These are phyloP conservation scores for Daldinia grandis DNA, from an alignment of 495 filamentous ascomycete genomes.

Conservation along the genomic window DNA sequence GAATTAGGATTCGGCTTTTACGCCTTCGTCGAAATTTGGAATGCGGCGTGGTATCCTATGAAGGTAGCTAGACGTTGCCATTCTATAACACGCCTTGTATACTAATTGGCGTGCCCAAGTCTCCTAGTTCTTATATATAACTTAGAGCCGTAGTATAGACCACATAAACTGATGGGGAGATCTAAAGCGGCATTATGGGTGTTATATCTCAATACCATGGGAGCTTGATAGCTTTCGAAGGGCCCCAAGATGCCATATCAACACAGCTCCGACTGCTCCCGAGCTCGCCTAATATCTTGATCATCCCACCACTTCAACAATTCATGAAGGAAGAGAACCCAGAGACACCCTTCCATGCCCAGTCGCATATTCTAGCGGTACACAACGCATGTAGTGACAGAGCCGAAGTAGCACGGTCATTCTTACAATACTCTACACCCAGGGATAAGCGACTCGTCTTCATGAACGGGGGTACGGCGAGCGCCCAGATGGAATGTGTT, in stretches of 20 bases:
- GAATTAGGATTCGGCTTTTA: not conserved
- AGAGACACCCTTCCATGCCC: slow-evolving; percentile 45
- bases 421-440: slow-evolving; percentile 52
- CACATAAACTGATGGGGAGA: not conserved
- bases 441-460: slow-evolving; percentile 58
- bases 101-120: slow-evolving; percentile 1
- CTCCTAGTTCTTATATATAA: not conserved
- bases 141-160: not conserved
- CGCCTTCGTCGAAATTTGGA: not conserved
- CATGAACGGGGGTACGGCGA: slow-evolving; percentile 59
- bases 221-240: slow-evolving; percentile 62
- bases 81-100: not conserved
- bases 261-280: slow-evolving; percentile 62
- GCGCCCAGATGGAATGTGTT: slow-evolving; percentile 56
- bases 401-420: slow-evolving; percentile 53
- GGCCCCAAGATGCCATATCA: slow-evolving; percentile 55
- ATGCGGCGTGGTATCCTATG: not conserved
- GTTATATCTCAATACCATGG: slow-evolving; percentile 45
- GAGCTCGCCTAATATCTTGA: slow-evolving; percentile 56
- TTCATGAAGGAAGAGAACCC: slow-evolving; percentile 44
- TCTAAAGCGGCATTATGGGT: slow-evolving; percentile 21
- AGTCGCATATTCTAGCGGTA: slow-evolving; percentile 51
- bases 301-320: slow-evolving; percentile 54
- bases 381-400: slow-evolving; percentile 54
- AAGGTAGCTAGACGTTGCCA: not conserved